These are phyloP conservation scores for Penicillium sp. DNA, from an alignment of 2,329 filamentous ascomycete species.

Conservation along the genomic window DNA sequence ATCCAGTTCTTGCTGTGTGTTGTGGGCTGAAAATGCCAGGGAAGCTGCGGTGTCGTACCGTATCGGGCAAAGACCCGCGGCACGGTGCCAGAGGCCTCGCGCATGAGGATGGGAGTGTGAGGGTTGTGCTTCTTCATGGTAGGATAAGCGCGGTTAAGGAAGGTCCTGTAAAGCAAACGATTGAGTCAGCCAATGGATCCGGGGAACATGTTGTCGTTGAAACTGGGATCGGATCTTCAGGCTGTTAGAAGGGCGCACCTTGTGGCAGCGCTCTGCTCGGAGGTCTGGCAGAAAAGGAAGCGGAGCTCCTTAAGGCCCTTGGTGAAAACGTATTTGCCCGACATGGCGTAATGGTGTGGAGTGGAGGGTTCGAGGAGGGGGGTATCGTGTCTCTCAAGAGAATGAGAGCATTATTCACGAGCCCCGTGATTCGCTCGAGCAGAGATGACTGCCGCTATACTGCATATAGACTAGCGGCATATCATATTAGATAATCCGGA, in stretches of 20 bases:
- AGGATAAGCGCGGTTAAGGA: slow-evolving; percentile 87
- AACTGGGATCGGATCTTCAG: background rate
- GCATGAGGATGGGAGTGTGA: slow-evolving; percentile 86
- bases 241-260: slow-evolving; percentile 59
- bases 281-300: slow-evolving; percentile 96
- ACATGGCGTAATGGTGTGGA: slow-evolving; percentile 61
- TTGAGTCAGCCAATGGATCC: background rate
- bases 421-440: slow-evolving; percentile 23
- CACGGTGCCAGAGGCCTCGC: slow-evolving; percentile 81
- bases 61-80: slow-evolving; percentile 92
- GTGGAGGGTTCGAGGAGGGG: slow-evolving; percentile 1
- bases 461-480: slow-evolving; percentile 7
- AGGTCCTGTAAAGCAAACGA: slow-evolving; percentile 61
- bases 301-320: slow-evolving; percentile 90
- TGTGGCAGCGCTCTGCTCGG: slow-evolving; percentile 82
- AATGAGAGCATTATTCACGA: slow-evolving; percentile 22
- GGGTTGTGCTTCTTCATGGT: slow-evolving; percentile 99
- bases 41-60: slow-evolving; percentile 56
- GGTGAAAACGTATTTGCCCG: slow-evolving; percentile 87
- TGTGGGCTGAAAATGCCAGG: background rate
- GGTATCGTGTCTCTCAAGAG: slow-evolving; percentile 8
- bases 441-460: slow-evolving; percentile 17
- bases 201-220: background rate
- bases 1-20: background rate
- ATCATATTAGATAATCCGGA: slow-evolving; percentile 2